A percentile compares a stretch with the other conserved stretches of the same genome.
These are phyloP conservation scores for Marchantia polymorpha DNA, from an alignment of 225 moss, liverwort and hornwort species.

Conservation along the genomic window DNA sequence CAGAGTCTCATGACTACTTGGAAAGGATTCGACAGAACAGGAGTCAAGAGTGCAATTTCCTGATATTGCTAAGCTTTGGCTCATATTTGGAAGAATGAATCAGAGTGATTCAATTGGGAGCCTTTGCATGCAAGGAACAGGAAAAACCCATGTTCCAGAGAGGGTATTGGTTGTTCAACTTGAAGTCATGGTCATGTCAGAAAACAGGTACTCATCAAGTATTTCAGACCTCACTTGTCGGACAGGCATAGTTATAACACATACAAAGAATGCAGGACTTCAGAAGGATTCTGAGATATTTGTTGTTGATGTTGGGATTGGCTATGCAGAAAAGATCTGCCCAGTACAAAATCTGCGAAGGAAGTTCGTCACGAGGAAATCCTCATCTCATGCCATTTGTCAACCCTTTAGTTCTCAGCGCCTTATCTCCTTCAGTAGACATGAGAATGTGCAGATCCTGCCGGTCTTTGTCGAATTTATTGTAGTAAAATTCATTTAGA, in stretches of 20 bases:
- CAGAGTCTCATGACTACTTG: too few species aligned
- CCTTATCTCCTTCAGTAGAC: background rate
- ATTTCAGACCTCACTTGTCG: too few species aligned
- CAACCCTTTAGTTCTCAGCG: background rate
- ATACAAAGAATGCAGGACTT: background rate
- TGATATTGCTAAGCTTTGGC: background rate
- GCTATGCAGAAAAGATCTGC: background rate
- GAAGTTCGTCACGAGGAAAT: background rate
- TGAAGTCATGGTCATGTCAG: background rate
- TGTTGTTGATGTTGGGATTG: background rate
- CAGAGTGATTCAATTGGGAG: background rate
- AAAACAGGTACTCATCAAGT: too few species aligned
- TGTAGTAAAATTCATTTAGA: background rate
- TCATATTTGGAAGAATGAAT: background rate
- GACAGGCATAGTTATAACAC: too few species aligned
- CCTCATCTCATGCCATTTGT: background rate
- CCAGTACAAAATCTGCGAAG: background rate
- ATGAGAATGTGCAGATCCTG: background rate
- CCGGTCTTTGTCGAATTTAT: background rate
- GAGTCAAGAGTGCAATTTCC: too few species aligned
- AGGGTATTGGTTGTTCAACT: background rate
- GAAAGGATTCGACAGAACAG: background rate
- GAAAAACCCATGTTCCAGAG: background rate
- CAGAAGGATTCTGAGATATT: background rate
- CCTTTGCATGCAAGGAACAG: too few species aligned